Conservation (phyloP, 768 basidiomycete genomes). For the Panaeolus cyanescens region DNA sequence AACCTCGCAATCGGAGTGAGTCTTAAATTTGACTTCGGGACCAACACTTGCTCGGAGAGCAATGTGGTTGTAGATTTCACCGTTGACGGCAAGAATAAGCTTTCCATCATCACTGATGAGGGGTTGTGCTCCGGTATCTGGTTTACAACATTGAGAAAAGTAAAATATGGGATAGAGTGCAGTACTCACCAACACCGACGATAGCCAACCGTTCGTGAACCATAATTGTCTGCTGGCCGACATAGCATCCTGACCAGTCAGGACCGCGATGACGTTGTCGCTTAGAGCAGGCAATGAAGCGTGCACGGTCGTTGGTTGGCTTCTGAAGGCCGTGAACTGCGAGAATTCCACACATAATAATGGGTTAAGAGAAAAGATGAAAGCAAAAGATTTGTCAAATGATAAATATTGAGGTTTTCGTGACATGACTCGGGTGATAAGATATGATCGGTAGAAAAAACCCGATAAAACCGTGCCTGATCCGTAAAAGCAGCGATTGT, state of each 20-base stretch:
- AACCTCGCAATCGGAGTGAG: slow-evolving; percentile 97
- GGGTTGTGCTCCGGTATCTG: slow-evolving; percentile 97
- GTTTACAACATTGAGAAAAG: slow-evolving; percentile 5
- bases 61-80: slow-evolving; percentile 98
- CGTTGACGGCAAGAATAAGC: slow-evolving; percentile 88
- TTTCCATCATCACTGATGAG: slow-evolving; percentile 85
- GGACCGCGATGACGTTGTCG: slow-evolving; percentile 92
- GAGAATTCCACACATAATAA: slow-evolving; percentile 95
- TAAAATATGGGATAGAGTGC: neutral
- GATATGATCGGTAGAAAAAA: slow-evolving; percentile 2
- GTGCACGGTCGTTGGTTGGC: slow-evolving; percentile 66
- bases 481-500: neutral
- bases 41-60: slow-evolving; percentile 71
- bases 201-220: slow-evolving; percentile 97
- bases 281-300: slow-evolving; percentile 85
- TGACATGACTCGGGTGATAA: slow-evolving; percentile 2
- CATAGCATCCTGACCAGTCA: slow-evolving; percentile 97
- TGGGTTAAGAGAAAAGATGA: slow-evolving; percentile 14
- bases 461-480: slow-evolving; percentile 3
- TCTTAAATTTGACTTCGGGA: slow-evolving; percentile 81
- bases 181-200: slow-evolving; percentile 88
- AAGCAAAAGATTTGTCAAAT: slow-evolving; percentile 4
- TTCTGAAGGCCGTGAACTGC: slow-evolving; percentile 81
- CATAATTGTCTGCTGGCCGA: slow-evolving; percentile 79
- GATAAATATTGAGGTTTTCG: neutral